Percentiles rank a stretch among this genome's conserved stretches.
Conservation (phyloP, 129 eudicot genomes). For the Centaurea solstitialis region DNA sequence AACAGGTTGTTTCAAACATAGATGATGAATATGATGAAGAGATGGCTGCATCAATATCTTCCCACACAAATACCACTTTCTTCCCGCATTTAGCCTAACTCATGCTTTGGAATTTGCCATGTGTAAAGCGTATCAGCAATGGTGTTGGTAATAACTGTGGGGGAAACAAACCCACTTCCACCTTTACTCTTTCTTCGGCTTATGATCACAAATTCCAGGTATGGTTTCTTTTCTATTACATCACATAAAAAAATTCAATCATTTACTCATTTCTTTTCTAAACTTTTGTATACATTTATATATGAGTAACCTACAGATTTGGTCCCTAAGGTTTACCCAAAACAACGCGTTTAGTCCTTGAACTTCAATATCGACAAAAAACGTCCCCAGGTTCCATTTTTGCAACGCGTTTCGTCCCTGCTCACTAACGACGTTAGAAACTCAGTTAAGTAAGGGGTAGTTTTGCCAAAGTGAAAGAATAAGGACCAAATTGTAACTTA, state of each 20-base stretch:
- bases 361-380: too few relatives aligned
- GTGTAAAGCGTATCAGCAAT: neutral
- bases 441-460: too few relatives aligned
- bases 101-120: neutral
- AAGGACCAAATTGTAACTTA: too few relatives aligned
- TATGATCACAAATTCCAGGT: neutral
- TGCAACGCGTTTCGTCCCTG: too few relatives aligned
- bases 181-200: neutral
- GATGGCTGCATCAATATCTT: neutral
- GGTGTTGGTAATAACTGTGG: neutral
- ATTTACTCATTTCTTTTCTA: neutral
- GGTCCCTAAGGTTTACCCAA: too few relatives aligned
- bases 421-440: too few relatives aligned
- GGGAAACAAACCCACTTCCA: neutral
- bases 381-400: too few relatives aligned
- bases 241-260: neutral
- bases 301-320: too few relatives aligned
- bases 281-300: neutral
- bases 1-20: slow-evolving; percentile 14
- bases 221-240: neutral
- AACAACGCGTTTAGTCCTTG: too few relatives aligned
- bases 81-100: neutral
- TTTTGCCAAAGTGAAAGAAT: too few relatives aligned
- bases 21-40: neutral
- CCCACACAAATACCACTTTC: neutral